phyloP scores from a whole-genome alignment of 768 basidiomycete species.

The Clitopilus hobsonii region DNA sequence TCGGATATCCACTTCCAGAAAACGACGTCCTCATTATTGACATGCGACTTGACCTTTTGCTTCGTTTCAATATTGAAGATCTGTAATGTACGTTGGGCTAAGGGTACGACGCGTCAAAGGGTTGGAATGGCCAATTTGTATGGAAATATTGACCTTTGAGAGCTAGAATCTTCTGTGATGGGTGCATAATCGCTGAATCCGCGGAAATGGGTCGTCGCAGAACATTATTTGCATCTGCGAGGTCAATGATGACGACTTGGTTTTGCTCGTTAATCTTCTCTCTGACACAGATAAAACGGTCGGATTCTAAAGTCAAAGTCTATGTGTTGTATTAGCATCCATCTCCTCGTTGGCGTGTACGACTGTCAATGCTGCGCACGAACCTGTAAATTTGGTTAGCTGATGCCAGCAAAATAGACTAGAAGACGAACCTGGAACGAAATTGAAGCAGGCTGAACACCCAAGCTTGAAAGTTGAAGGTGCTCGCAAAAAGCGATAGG shows the following conservation, averaged over 20 bases:
- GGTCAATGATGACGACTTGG: slow-evolving; percentile 98
- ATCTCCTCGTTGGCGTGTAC: too few species aligned
- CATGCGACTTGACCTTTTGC: slow-evolving; percentile 94
- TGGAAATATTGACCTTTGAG: slow-evolving; percentile 65
- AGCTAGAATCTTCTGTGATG: slow-evolving; percentile 92
- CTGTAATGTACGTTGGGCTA: slow-evolving; percentile 92
- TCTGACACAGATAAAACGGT: slow-evolving; percentile 96
- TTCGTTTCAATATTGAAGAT: slow-evolving; percentile 98
- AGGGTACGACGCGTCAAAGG: slow-evolving; percentile 2
- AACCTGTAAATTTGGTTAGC: slow-evolving; percentile 28
- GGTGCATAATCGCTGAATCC: slow-evolving; percentile 99
- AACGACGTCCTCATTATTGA: slow-evolving; percentile 88
- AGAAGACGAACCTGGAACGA: slow-evolving; percentile 81
- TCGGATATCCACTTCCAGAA: slow-evolving; percentile 99
- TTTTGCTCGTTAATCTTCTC: slow-evolving; percentile 94
- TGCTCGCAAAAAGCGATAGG: slow-evolving; percentile 90
- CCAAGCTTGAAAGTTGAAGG: slow-evolving; percentile 90
- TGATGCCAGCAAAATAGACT: slow-evolving; percentile 28
- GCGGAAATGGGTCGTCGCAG: slow-evolving; percentile 93
- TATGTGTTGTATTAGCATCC: too few species aligned
- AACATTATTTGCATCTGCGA: slow-evolving; percentile 96
- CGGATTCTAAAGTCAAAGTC: slow-evolving; percentile 94
- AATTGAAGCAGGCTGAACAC: slow-evolving; percentile 94
- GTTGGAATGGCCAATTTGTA: slow-evolving; percentile 5
- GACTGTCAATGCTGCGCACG: slow-evolving; percentile 11